Conservation (phyloP, 192 early-diverging fungal species). For the Cetraspora pellucida region DNA sequence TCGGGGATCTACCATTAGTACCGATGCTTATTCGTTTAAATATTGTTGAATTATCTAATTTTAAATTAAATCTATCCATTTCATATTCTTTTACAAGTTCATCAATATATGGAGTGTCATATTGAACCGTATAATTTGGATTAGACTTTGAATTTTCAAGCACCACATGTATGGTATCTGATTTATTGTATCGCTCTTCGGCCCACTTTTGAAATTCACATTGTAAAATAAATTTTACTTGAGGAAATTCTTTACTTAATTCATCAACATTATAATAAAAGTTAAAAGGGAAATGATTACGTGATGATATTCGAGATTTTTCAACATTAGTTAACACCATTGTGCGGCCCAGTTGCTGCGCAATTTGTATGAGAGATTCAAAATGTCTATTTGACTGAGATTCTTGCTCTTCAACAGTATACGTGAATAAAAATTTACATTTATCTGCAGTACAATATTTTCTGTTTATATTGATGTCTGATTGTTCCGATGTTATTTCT, state of each 20-base stretch:
- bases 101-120: background rate
- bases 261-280: slow-evolving; percentile 15
- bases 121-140: background rate
- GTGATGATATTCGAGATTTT: background rate
- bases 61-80: background rate
- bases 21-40: background rate
- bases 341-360: background rate
- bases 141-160: background rate
- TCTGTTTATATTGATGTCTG: background rate
- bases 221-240: slow-evolving; percentile 1
- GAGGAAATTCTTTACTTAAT: background rate
- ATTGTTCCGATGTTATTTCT: background rate
- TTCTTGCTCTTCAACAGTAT: background rate
- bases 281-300: background rate
- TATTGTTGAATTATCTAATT: background rate
- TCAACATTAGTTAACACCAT: slow-evolving; percentile 9
- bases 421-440: slow-evolving; percentile 13
- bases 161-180: background rate
- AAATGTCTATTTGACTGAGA: background rate
- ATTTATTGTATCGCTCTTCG: background rate
- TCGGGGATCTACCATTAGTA: too few relatives aligned
- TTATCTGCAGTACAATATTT: slow-evolving; percentile 19
- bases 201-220: background rate
- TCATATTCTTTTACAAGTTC: background rate
- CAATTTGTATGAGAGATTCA: background rate